Evolutionary conservation across 495 filamentous ascomycete genomes (phyloP).

Genomic region (Sabuloglossum arenarium): DNA sequence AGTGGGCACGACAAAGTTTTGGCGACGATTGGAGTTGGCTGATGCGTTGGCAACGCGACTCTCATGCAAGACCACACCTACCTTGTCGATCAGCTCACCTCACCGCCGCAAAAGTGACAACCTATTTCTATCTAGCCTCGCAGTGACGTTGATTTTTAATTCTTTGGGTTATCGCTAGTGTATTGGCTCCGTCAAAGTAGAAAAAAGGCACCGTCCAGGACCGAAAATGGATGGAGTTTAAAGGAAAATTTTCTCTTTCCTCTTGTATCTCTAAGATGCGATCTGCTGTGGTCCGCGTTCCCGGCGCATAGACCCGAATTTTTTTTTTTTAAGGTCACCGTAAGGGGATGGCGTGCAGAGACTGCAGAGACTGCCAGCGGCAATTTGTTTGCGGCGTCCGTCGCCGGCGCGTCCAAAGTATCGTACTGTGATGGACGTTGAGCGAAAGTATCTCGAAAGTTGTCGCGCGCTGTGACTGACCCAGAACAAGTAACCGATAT

Average conservation of each 20-base stretch:
- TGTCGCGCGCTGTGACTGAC: neutral
- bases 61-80: constrained; percentile 13
- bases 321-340: neutral
- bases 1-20: constrained; percentile 10
- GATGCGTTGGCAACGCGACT: constrained; percentile 16
- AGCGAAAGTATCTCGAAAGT: neutral
- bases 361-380: neutral
- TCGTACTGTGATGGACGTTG: neutral
- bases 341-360: neutral
- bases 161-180: neutral
- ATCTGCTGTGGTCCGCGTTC: neutral
- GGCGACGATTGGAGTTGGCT: constrained; percentile 11
- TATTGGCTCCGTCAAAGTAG: neutral
- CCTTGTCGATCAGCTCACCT: constrained; percentile 10
- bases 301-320: neutral
- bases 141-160: neutral
- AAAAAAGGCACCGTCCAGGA: neutral
- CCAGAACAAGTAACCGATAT: neutral
- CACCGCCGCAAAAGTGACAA: neutral
- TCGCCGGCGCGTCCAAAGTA: neutral
- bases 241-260: neutral
- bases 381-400: neutral
- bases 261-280: neutral
- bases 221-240: constrained; percentile 1
- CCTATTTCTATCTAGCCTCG: neutral